These are phyloP conservation scores for Typha latifolia DNA, from an alignment of 176 grass and related monocot genomes.

Conservation along the genomic window DNA sequence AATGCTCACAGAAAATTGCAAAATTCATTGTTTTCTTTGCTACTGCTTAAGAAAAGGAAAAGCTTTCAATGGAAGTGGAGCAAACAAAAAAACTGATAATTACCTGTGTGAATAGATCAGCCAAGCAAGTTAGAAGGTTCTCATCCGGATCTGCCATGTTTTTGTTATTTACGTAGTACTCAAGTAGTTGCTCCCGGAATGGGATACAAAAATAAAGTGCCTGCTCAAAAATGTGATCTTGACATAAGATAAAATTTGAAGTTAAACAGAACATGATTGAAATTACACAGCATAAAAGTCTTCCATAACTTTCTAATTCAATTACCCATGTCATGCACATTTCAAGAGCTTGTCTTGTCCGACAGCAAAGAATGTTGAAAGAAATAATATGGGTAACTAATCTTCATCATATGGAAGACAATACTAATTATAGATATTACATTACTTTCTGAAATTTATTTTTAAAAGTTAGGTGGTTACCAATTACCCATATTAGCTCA, in stretches of 20 bases:
- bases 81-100: background rate
- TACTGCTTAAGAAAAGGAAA: background rate
- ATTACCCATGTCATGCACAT: too few relatives aligned
- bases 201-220: constrained; percentile 79
- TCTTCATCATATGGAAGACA: too few relatives aligned
- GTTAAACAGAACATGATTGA: too few relatives aligned
- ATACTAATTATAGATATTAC: too few relatives aligned
- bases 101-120: constrained; percentile 97
- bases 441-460: too few relatives aligned
- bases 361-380: too few relatives aligned
- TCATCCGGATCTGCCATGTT: constrained; percentile 56
- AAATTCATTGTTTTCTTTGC: background rate
- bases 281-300: too few relatives aligned
- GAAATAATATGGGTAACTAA: too few relatives aligned
- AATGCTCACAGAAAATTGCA: background rate
- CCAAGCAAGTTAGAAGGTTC: constrained; percentile 81
- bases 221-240: constrained; percentile 20
- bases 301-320: too few relatives aligned
- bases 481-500: too few relatives aligned
- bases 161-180: constrained; percentile 81
- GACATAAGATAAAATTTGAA: background rate
- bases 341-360: too few relatives aligned
- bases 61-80: background rate
- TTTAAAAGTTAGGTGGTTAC: too few relatives aligned
- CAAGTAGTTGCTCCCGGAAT: constrained; percentile 87